Evolutionary conservation across 495 filamentous ascomycete species (phyloP), one percentile per base, ranked within the genome.

Genomic region (Lasiosphaeria miniovina): DNA sequence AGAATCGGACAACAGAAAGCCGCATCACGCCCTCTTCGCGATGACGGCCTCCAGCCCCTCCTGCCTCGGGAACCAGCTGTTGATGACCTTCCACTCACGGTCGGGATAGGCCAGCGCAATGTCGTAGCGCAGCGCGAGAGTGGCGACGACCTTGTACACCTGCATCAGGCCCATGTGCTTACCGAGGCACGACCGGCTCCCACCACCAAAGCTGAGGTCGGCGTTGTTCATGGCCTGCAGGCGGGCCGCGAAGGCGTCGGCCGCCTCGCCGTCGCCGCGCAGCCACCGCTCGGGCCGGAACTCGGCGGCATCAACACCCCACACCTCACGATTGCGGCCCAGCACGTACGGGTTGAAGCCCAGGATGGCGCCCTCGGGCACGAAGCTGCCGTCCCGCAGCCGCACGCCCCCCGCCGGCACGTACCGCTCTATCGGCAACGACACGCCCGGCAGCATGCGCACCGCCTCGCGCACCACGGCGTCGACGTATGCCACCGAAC

Each of bases 401-500:
- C 70, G 66, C 8, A 79, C 67, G 10, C 86, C 86, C 6, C 75
- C 75, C 10, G 68, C 60, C 1, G 82, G 86, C 0, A 88, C 83
- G 43, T 84, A 68, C 1, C 86, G 80, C 59, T 84, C 80, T 14
- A 88, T 71, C 1, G 78, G 70, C 11, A 86, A 71, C 0, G 79
- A 77, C 0, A 79, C 73, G 0, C 80, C 77, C 0, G 87, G 81
- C 63, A 86, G 79, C 1, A 88, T 53, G 1, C 87, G 80, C 65
- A 90, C 72, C 0, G 76, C 75, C 68, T 91, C 88, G 59, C 87
- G 83, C 56, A 90, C 79, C 14, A 83, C 80, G 1, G 86, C 84
- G 46, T 84, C 80, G 10, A 89, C 76, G 59, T 88, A 90, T 1
- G 77, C 81, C 9, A 89, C 43, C 32, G 45, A 36, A 1, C 63